Evolutionary conservation across 2,329 filamentous ascomycete genomes (phyloP), one percentile per base, ranked within the genome.

Genomic region (Dothideomycetes sp.): DNA sequence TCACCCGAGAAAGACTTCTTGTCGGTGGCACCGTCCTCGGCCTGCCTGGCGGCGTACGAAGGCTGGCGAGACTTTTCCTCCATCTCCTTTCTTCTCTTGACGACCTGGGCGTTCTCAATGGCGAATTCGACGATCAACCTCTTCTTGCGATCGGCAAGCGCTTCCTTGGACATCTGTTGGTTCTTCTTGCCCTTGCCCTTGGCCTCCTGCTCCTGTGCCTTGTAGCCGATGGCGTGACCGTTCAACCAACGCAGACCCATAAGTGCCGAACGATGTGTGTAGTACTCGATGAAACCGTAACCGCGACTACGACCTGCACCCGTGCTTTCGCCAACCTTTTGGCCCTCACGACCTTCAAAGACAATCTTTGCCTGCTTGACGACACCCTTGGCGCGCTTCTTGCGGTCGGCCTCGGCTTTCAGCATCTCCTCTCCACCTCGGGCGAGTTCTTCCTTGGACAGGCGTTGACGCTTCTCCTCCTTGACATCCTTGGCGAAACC

Each of bases 231-330:
- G 7, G 69, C 66, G 49, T 80, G 80, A 1, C 89, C 88, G 59
- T 98, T 98, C 43, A 98, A 71, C 79, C 86, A 96, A 33, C 91
- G 74, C 47, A 98, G 69, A 17, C 86, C 91, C 85, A 96, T 96
- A 27, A 98, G 71, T 11, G 91, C 91, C 70, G 82, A 89, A 35
- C 91, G 82, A 57, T 98, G 91, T 20, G 84, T 91, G 49, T 80
- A 83, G 64, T 95, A 98, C 65, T 98, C 91, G 51, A 98, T 83
- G 67, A 98, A 98, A 10, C 93, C 91, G 59, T 98, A 98, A 4
- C 91, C 91, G 59, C 89, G 77, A 59, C 84, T 91, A 57, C 84
- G 76, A 33, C 88, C 88, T 5, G 79, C 86, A 6, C 84, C 86
- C 36, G 70, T 78, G 30, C 75, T 71, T 63, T 94, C 87, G 7